Percentiles rank a stretch among this genome's conserved stretches.
These are phyloP conservation scores for Candida dubliniensis DNA, from an alignment of 1,139 yeast genomes.

Conservation along the genomic window DNA sequence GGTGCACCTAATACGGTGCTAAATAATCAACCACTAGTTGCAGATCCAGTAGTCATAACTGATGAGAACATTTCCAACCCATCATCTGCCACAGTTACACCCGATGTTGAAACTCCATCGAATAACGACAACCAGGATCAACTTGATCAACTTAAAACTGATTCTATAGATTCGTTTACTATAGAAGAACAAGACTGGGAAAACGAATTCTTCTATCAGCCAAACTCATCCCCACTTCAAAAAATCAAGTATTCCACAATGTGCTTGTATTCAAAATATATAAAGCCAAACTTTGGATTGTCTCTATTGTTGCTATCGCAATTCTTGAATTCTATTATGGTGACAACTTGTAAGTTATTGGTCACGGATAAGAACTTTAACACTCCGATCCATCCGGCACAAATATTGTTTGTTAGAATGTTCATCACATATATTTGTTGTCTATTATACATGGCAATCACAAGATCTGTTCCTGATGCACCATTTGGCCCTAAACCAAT, in stretches of 20 bases:
- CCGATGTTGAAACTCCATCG: conserved; percentile 6
- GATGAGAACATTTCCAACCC: neutral
- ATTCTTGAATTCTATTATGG: conserved; percentile 75
- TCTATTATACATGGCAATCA: conserved; percentile 50
- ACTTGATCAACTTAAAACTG: neutral
- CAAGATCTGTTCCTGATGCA: conserved; percentile 54
- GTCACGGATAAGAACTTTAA: conserved; percentile 59
- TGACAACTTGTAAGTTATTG: conserved; percentile 67
- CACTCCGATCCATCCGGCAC: conserved; percentile 70
- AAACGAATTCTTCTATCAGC: neutral
- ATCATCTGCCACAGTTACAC: conserved; percentile 2
- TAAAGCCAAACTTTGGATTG: conserved; percentile 36
- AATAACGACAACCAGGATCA: neutral
- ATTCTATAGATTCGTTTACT: conserved; percentile 9
- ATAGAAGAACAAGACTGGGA: conserved; percentile 9
- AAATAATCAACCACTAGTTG: conserved; percentile 13
- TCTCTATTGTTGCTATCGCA: conserved; percentile 55
- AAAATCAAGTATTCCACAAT: conserved; percentile 1
- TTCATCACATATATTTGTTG: conserved; percentile 63
- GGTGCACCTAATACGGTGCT: conserved; percentile 9
- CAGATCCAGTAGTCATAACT: conserved; percentile 12
- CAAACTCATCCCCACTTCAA: neutral
- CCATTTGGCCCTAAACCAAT: conserved; percentile 70
- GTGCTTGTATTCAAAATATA: conserved; percentile 9
- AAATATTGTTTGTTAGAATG: conserved; percentile 78